Evolutionary conservation across 73 alveolate genomes (phyloP).

Genomic region (Diophrys appendiculata): DNA sequence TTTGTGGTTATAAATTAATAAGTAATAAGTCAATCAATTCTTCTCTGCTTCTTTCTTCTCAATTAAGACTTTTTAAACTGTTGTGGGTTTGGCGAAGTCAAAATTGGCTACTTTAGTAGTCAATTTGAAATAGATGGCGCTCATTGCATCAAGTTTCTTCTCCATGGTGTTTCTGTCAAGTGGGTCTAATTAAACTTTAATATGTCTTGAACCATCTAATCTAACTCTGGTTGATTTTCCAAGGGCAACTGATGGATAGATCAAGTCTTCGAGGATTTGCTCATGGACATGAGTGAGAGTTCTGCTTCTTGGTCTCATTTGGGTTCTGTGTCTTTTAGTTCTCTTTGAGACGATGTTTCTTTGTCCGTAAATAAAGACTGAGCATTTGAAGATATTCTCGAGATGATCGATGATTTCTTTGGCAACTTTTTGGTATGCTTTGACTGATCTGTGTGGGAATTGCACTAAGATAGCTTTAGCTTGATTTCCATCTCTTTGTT

Average conservation of each 20-base stretch:
- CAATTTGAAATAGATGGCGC: conserved; percentile 79
- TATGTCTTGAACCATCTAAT: conserved; percentile 64
- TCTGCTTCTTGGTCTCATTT: conserved; percentile 75
- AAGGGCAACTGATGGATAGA: conserved; percentile 64
- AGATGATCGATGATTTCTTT: conserved; percentile 56
- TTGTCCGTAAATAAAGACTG: conserved; percentile 55
- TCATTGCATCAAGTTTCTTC: conserved; percentile 82
- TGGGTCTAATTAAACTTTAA: conserved; percentile 62
- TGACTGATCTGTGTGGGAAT: conserved; percentile 64
- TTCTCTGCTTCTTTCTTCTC: conserved; percentile 18
- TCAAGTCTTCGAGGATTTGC: conserved; percentile 81
- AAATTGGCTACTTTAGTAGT: conserved; percentile 84
- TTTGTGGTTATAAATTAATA: too few species aligned
- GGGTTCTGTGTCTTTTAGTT: conserved; percentile 57
- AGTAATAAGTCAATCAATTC: too few species aligned
- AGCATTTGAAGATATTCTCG: conserved; percentile 66
- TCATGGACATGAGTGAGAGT: conserved; percentile 87
- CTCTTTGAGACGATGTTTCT: conserved; percentile 66
- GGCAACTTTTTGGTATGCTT: conserved; percentile 56
- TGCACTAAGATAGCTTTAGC: conserved; percentile 60
- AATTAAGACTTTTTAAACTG: conserved; percentile 53
- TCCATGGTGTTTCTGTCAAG: conserved; percentile 81
- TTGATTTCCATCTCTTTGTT: conserved; percentile 53
- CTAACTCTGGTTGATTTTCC: conserved; percentile 72
- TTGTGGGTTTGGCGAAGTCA: conserved; percentile 70